phyloP scores from a whole-genome alignment of 345 rosid genomes.

The Moringa oleifera region DNA sequence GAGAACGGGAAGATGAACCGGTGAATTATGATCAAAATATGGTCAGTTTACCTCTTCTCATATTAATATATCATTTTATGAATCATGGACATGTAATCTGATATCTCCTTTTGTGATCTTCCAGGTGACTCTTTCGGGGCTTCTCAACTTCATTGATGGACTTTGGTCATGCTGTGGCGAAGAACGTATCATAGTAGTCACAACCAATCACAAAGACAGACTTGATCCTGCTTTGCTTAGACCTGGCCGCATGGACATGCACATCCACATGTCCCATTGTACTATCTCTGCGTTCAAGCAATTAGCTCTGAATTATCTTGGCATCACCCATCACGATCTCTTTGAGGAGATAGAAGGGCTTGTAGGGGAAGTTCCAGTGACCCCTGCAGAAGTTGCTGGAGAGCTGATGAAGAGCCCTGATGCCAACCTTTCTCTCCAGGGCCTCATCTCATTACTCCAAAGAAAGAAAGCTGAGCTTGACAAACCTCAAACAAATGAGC shows the following conservation, averaged over 20 bases:
- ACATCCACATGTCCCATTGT: slow-evolving; percentile 33
- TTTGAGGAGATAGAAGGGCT: slow-evolving; percentile 21
- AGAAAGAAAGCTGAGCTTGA: slow-evolving; percentile 11
- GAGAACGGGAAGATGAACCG: background rate
- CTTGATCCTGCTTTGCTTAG: slow-evolving; percentile 37
- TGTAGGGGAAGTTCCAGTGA: slow-evolving; percentile 18
- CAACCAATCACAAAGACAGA: slow-evolving; percentile 36
- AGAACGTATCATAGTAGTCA: slow-evolving; percentile 40
- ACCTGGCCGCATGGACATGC: slow-evolving; percentile 43
- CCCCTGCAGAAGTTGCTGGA: slow-evolving; percentile 40
- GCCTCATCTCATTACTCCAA: slow-evolving; percentile 25
- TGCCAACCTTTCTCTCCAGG: slow-evolving; percentile 15
- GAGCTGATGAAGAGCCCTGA: slow-evolving; percentile 29
- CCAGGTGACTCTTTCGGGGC: slow-evolving; percentile 33
- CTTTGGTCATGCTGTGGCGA: slow-evolving; percentile 41
- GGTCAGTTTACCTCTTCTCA: no score
- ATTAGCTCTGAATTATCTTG: slow-evolving; percentile 28
- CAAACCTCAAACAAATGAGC: no score
- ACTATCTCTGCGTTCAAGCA: slow-evolving; percentile 37
- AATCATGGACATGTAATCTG: no score
- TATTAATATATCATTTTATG: no score
- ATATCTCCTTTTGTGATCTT: no score
- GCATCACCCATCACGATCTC: slow-evolving; percentile 18
- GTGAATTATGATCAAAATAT: background rate
- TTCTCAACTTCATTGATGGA: no score